phyloP scores from a whole-genome alignment of 441 rosid genomes.

The Isatis lusitanica region DNA sequence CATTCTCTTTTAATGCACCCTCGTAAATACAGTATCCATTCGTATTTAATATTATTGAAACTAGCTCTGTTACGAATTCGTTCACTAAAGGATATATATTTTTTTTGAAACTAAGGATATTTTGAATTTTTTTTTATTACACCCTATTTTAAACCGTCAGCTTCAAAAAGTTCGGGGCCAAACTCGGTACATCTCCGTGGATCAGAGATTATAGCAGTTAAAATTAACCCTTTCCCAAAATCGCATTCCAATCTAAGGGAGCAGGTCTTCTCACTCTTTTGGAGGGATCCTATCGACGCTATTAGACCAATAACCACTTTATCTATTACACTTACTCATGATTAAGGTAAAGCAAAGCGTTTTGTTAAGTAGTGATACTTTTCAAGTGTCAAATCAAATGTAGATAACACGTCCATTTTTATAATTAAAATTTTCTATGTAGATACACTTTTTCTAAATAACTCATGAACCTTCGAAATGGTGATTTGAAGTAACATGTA shows the following conservation, averaged over 20 bases:
- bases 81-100: neutral
- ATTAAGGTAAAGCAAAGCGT: neutral
- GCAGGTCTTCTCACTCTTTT: neutral
- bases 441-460: neutral
- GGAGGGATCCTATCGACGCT: neutral
- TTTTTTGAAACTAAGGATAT: neutral
- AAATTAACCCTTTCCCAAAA: neutral
- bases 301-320: neutral
- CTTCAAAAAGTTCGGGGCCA: neutral
- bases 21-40: neutral
- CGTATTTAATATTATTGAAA: neutral
- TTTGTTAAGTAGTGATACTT: neutral
- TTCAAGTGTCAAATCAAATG: conserved; percentile 12
- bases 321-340: neutral
- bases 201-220: neutral
- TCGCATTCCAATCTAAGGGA: neutral
- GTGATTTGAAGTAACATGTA: neutral
- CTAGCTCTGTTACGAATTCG: neutral
- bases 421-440: neutral
- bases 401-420: neutral
- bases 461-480: neutral
- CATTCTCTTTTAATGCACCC: conserved; percentile 37
- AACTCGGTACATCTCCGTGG: neutral
- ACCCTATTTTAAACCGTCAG: neutral
- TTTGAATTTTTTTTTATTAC: neutral